A percentile compares a stretch with the other conserved stretches of the same genome.
These are phyloP conservation scores for Quercus variabilis DNA, from an alignment of 306 rosid species.

Conservation along the genomic window DNA sequence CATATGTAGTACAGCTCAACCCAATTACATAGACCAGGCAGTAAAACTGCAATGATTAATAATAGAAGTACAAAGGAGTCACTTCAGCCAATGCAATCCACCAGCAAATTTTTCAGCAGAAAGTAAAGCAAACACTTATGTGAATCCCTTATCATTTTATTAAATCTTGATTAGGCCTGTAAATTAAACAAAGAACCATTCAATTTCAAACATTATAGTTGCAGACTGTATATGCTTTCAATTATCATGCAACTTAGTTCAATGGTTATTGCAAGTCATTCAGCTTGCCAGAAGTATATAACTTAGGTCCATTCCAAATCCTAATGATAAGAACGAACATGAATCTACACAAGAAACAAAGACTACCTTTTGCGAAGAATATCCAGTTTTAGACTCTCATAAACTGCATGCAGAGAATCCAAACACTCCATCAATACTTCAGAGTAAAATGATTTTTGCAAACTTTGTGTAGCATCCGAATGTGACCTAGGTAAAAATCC, in stretches of 20 bases:
- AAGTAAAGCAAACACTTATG: constrained; percentile 10
- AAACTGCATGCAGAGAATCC: constrained; percentile 90
- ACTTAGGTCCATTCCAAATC: constrained; percentile 1
- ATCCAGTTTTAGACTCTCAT: constrained; percentile 85
- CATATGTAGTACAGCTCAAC: not conserved
- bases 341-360: not conserved
- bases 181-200: not conserved
- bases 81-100: not conserved
- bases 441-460: constrained; percentile 45
- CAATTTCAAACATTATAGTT: not conserved
- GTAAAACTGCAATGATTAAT: constrained; percentile 14
- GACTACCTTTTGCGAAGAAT: constrained; percentile 79
- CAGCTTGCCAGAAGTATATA: not conserved
- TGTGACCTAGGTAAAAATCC: constrained; percentile 25
- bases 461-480: constrained; percentile 26
- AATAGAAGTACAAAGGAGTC: not conserved
- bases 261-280: constrained; percentile 1
- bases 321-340: not conserved
- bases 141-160: not conserved
- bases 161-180: not conserved
- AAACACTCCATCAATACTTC: constrained; percentile 65
- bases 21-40: constrained; percentile 19
- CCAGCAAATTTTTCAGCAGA: not conserved
- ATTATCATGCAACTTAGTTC: not conserved
- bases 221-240: not conserved